phyloP scores from a whole-genome alignment of 2,329 filamentous ascomycete genomes.

The Grosmannia clavigera region DNA sequence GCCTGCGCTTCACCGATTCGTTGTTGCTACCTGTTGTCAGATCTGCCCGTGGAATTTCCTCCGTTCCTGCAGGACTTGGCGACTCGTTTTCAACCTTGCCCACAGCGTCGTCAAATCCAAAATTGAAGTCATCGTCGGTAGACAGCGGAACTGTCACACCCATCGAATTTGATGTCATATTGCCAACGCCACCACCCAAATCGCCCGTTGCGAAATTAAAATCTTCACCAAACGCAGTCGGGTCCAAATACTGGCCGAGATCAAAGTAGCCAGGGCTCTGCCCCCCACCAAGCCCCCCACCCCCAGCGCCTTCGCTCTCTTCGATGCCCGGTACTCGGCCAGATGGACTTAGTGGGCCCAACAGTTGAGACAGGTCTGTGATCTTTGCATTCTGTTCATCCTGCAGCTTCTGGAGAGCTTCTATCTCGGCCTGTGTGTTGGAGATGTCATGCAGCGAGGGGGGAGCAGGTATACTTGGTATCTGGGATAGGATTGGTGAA shows the following conservation, averaged over 20 bases:
- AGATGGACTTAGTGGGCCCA: conserved; percentile 70
- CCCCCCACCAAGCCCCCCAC: neutral
- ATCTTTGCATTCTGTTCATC: conserved; percentile 68
- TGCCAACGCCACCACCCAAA: conserved; percentile 20
- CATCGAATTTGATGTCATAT: neutral
- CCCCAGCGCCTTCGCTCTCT: conserved; percentile 18
- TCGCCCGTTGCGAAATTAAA: conserved; percentile 34
- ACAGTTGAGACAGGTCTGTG: conserved; percentile 57
- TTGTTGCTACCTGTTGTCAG: conserved; percentile 2
- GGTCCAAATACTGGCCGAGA: conserved; percentile 36
- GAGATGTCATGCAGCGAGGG: conserved; percentile 51
- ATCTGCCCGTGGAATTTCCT: conserved; percentile 11
- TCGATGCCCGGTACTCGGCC: conserved; percentile 63
- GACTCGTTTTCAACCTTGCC: conserved; percentile 13
- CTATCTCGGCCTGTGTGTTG: conserved; percentile 62
- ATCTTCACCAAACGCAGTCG: conserved; percentile 30
- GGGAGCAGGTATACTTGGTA: conserved; percentile 36
- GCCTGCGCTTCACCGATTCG: conserved; percentile 14
- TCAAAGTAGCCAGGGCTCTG: conserved; percentile 26
- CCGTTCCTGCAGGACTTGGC: conserved; percentile 10
- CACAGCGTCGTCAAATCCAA: conserved; percentile 27
- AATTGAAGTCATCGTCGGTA: conserved; percentile 35
- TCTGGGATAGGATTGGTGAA: conserved; percentile 36
- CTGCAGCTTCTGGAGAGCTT: conserved; percentile 66
- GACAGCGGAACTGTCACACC: neutral